Evolutionary conservation across 345 rosid species (phyloP).

Genomic region (Noccaea caerulescens): DNA sequence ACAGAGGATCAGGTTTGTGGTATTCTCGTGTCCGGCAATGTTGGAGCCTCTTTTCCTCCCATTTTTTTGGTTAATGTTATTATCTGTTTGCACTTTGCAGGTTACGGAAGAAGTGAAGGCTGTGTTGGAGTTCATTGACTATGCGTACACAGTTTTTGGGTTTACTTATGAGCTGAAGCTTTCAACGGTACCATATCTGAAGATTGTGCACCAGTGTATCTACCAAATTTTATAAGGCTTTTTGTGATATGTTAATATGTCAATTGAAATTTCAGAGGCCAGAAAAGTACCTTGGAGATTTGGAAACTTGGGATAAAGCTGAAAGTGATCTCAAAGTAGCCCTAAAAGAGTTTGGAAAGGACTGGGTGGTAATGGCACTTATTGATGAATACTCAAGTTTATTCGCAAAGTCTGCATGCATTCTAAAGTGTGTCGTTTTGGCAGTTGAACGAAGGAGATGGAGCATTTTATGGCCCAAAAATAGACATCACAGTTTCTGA

Average conservation of each 20-base stretch:
- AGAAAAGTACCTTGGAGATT: constrained; percentile 82
- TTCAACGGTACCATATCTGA: constrained; percentile 69
- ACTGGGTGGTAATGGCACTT: constrained; percentile 68
- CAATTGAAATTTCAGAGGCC: constrained; percentile 70
- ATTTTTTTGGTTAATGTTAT: not conserved
- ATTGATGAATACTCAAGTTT: constrained; percentile 15
- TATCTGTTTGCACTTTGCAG: constrained; percentile 50
- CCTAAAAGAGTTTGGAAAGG: constrained; percentile 74
- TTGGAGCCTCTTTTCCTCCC: constrained; percentile 20
- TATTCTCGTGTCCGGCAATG: constrained; percentile 20
- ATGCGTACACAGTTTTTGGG: constrained; percentile 69
- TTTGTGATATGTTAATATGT: constrained; percentile 14
- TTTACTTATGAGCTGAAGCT: constrained; percentile 93
- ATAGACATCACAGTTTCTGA: constrained; percentile 97
- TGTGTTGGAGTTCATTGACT: constrained; percentile 81
- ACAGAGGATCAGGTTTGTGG: constrained; percentile 72
- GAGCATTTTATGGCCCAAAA: constrained; percentile 99
- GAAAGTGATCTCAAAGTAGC: constrained; percentile 85
- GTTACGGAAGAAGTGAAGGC: constrained; percentile 79
- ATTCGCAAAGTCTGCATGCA: not conserved
- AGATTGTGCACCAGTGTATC: constrained; percentile 3
- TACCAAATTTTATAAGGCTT: constrained; percentile 4
- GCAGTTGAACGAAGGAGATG: constrained; percentile 92
- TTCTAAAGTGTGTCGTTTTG: constrained; percentile 29
- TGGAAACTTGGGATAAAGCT: constrained; percentile 87